Conservation (phyloP, 2,329 filamentous ascomycete species). For the Claviceps pusilla region DNA sequence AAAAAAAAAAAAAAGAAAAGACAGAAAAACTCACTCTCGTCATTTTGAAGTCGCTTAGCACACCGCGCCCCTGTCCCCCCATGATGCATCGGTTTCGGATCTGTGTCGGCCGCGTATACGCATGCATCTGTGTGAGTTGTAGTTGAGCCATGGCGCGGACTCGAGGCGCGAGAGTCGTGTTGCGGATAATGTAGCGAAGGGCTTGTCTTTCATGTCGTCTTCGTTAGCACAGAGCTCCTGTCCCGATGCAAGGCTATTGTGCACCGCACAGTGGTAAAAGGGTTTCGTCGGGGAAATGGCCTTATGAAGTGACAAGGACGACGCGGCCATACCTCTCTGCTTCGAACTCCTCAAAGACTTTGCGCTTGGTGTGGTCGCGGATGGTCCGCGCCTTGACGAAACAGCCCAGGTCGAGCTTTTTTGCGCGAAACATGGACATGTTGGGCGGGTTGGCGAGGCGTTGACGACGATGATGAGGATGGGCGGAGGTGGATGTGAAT, state of each 20-base stretch:
- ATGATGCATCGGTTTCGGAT: conserved; percentile 87
- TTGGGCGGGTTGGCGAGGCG: conserved; percentile 18
- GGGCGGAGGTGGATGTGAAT: neutral
- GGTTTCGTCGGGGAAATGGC: neutral
- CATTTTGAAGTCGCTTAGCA: conserved; percentile 89
- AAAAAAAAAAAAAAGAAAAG: neutral
- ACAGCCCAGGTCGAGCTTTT: conserved; percentile 78
- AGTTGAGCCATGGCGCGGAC: conserved; percentile 85
- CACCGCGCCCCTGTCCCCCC: conserved; percentile 76
- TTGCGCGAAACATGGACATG: conserved; percentile 77
- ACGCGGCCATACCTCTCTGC: conserved; percentile 57
- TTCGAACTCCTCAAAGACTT: conserved; percentile 76
- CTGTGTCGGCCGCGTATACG: conserved; percentile 84
- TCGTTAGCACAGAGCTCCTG: neutral
- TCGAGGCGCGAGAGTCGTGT: conserved; percentile 68
- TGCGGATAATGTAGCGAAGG: conserved; percentile 82
- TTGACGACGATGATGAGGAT: neutral
- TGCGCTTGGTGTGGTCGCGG: conserved; percentile 92
- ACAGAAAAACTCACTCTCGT: conserved; percentile 53
- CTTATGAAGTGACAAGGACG: neutral
- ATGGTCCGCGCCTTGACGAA: conserved; percentile 77
- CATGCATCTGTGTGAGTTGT: conserved; percentile 86
- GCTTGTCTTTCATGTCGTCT: conserved; percentile 52
- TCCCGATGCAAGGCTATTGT: neutral
- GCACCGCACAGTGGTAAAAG: neutral